phyloP scores from a whole-genome alignment of 768 basidiomycete species.

The Rubroboletus pulcherrimus region DNA sequence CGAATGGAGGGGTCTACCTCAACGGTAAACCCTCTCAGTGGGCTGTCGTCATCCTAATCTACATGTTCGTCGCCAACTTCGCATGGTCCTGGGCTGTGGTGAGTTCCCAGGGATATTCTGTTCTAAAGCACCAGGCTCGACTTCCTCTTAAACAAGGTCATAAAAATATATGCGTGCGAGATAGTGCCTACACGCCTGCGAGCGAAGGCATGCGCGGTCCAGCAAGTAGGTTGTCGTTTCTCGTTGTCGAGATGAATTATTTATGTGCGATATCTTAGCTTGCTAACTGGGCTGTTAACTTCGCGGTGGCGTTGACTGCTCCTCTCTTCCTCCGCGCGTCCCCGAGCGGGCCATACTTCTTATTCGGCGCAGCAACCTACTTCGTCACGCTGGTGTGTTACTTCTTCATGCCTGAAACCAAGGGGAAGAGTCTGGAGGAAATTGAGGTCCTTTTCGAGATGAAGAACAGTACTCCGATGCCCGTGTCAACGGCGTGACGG shows the following conservation, averaged over 20 bases:
- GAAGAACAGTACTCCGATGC: neutral
- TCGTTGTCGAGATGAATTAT: neutral
- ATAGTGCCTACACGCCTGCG: slow-evolving; percentile 47
- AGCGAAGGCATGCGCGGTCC: slow-evolving; percentile 40
- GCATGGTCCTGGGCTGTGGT: slow-evolving; percentile 43
- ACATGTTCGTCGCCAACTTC: slow-evolving; percentile 43
- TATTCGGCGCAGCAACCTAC: slow-evolving; percentile 38
- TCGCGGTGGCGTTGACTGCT: slow-evolving; percentile 42
- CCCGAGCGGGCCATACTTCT: slow-evolving; percentile 45
- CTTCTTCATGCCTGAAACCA: slow-evolving; percentile 42
- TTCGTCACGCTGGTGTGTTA: slow-evolving; percentile 37
- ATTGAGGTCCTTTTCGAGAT: slow-evolving; percentile 37
- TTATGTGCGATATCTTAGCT: slow-evolving; percentile 15
- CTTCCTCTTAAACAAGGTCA: slow-evolving; percentile 19
- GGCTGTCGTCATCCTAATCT: slow-evolving; percentile 45
- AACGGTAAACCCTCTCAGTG: slow-evolving; percentile 27
- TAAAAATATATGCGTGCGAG: slow-evolving; percentile 41
- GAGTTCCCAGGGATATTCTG: slow-evolving; percentile 1
- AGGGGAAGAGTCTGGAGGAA: slow-evolving; percentile 41
- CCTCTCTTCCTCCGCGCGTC: slow-evolving; percentile 44
- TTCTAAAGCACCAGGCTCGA: neutral
- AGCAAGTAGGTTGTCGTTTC: slow-evolving; percentile 35
- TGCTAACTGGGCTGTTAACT: slow-evolving; percentile 36
- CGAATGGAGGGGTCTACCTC: slow-evolving; percentile 22
- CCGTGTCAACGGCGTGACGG: neutral